Conservation (phyloP, 2,329 filamentous ascomycete genomes). For the Cladobotryum mycophilum region DNA sequence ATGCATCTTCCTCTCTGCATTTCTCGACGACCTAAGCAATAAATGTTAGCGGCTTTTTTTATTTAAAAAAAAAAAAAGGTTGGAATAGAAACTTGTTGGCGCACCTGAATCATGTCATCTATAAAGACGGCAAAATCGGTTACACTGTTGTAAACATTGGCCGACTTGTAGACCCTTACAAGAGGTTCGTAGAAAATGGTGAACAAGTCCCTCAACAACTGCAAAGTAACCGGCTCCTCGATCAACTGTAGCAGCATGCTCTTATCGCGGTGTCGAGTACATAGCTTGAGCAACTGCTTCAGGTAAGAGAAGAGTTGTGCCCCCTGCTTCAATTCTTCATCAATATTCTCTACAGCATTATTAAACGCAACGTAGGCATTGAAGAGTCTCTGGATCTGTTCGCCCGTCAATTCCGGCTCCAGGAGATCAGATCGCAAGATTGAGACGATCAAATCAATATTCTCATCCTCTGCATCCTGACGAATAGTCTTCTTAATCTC, state of each 20-base stretch:
- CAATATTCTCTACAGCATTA: slow-evolving; percentile 79
- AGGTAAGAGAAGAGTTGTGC: slow-evolving; percentile 90
- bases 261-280: slow-evolving; percentile 89
- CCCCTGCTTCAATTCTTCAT: slow-evolving; percentile 81
- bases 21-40: slow-evolving; percentile 53
- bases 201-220: slow-evolving; percentile 91
- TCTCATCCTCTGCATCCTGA: slow-evolving; percentile 63
- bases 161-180: slow-evolving; percentile 95
- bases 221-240: slow-evolving; percentile 94
- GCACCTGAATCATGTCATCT: slow-evolving; percentile 81
- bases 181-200: slow-evolving; percentile 98
- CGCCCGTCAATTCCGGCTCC: slow-evolving; percentile 60
- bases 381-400: slow-evolving; percentile 78
- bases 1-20: slow-evolving; percentile 69
- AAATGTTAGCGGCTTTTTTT: background rate
- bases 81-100: slow-evolving; percentile 11
- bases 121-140: slow-evolving; percentile 93
- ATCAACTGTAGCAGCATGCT: slow-evolving; percentile 94
- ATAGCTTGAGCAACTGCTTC: slow-evolving; percentile 89
- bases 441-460: slow-evolving; percentile 78
- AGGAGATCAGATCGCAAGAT: slow-evolving; percentile 76
- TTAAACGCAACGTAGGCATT: slow-evolving; percentile 97
- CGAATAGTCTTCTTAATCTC: slow-evolving; percentile 67
- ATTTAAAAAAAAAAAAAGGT: too few relatives aligned
- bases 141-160: slow-evolving; percentile 95